Conservation (phyloP, 768 basidiomycete species). For the Bullera alba region DNA sequence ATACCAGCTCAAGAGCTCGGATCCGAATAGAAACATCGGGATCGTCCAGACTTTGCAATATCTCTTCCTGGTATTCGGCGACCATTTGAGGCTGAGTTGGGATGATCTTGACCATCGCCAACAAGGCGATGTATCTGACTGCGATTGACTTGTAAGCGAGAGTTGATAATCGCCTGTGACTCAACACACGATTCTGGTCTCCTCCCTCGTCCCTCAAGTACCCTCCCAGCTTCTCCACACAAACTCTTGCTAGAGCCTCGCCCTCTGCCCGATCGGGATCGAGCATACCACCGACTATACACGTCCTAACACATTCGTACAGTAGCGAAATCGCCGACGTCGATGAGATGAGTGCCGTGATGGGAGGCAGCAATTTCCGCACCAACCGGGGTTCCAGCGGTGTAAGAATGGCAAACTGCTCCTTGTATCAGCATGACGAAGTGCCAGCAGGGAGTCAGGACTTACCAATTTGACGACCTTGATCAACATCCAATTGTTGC, state of each 20-base stretch:
- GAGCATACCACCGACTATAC: constrained; percentile 94
- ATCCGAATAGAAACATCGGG: constrained; percentile 92
- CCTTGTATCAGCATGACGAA: constrained; percentile 7
- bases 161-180: background rate
- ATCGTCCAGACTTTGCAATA: constrained; percentile 81
- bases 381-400: constrained; percentile 89
- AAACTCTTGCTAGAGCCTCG: constrained; percentile 70
- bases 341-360: constrained; percentile 90
- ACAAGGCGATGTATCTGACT: constrained; percentile 96
- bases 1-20: constrained; percentile 87
- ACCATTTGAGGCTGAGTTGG: constrained; percentile 84
- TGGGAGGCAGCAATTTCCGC: constrained; percentile 85
- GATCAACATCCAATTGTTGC: constrained; percentile 99
- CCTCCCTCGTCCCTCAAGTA: constrained; percentile 71
- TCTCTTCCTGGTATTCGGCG: constrained; percentile 83
- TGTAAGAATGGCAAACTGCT: constrained; percentile 82
- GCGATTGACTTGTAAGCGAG: no score
- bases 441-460: constrained; percentile 1
- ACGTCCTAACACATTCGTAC: constrained; percentile 97
- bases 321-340: constrained; percentile 91
- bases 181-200: constrained; percentile 82
- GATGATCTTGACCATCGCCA: constrained; percentile 93
- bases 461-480: constrained; percentile 90
- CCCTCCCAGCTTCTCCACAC: constrained; percentile 84
- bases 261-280: constrained; percentile 57